Conservation (phyloP, 371 early-diverging fungal species). For the Mortierella sp. region DNA sequence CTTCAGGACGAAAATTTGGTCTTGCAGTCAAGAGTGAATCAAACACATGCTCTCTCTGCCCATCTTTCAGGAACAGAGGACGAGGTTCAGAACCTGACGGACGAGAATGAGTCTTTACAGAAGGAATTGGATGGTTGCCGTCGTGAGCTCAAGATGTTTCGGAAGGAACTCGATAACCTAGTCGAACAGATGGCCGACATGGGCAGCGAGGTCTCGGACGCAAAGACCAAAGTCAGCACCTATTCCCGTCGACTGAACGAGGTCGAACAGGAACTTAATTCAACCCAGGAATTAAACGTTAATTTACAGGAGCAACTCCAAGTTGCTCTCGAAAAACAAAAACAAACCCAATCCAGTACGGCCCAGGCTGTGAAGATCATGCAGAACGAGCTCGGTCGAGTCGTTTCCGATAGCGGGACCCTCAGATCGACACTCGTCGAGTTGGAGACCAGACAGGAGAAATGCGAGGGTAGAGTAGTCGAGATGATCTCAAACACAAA, state of each 20-base stretch:
- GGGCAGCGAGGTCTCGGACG: slow-evolving; percentile 73
- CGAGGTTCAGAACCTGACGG: slow-evolving; percentile 42
- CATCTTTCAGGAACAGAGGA: slow-evolving; percentile 54
- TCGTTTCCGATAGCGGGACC: slow-evolving; percentile 70
- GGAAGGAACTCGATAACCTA: slow-evolving; percentile 72
- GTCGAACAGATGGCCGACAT: slow-evolving; percentile 76
- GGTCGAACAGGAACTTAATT: slow-evolving; percentile 72
- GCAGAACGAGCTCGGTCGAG: slow-evolving; percentile 70
- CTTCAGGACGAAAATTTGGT: slow-evolving; percentile 70
- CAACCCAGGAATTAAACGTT: slow-evolving; percentile 73
- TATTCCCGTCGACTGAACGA: slow-evolving; percentile 73
- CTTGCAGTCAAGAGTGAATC: slow-evolving; percentile 63
- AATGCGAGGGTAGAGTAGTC: slow-evolving; percentile 71
- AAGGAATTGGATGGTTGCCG: slow-evolving; percentile 71
- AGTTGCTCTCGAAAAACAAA: slow-evolving; percentile 68
- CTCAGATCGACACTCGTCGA: slow-evolving; percentile 71
- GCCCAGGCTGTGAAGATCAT: slow-evolving; percentile 71
- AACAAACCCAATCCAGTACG: slow-evolving; percentile 69
- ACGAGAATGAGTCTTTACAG: slow-evolving; percentile 66
- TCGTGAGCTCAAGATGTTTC: slow-evolving; percentile 67
- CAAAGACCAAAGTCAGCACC: slow-evolving; percentile 67
- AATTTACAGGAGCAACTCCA: slow-evolving; percentile 68
- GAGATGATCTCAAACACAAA: slow-evolving; percentile 74
- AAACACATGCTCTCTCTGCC: slow-evolving; percentile 44
- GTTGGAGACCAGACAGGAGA: slow-evolving; percentile 68